Percentiles rank a stretch among this genome's conserved stretches.
Conservation (phyloP, 2,329 filamentous ascomycete species). For the Shiraia sp. region DNA sequence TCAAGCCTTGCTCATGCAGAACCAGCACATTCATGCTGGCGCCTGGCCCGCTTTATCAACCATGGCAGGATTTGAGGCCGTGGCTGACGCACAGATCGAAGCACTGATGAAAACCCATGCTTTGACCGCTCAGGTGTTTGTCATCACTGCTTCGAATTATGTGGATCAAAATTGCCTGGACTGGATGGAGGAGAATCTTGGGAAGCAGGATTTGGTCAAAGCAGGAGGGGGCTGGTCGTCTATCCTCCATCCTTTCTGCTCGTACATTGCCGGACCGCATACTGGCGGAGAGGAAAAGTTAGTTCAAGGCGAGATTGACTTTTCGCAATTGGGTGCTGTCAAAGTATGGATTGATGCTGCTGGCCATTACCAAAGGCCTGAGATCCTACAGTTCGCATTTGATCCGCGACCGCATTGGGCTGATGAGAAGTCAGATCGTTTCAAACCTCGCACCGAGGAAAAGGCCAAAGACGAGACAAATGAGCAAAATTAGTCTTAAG, state of each 20-base stretch:
- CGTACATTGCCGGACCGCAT: constrained; percentile 40
- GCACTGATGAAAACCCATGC: constrained; percentile 53
- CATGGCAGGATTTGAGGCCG: constrained; percentile 46
- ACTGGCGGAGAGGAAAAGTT: constrained; percentile 40
- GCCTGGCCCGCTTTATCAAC: constrained; percentile 46
- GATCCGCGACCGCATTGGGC: constrained; percentile 35
- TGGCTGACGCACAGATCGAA: constrained; percentile 52
- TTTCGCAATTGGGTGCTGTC: constrained; percentile 34
- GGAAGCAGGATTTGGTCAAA: constrained; percentile 39
- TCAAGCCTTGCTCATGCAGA: constrained; percentile 40
- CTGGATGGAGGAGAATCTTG: constrained; percentile 46
- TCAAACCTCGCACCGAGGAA: constrained; percentile 17
- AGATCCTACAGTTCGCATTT: constrained; percentile 40
- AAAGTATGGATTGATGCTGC: constrained; percentile 46
- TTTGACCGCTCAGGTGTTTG: constrained; percentile 51
- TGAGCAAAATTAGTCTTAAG: constrained; percentile 6
- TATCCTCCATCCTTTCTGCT: constrained; percentile 42
- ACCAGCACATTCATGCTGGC: constrained; percentile 43
- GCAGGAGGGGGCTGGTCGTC: constrained; percentile 43
- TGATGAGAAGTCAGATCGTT: constrained; percentile 34
- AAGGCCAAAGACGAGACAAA: constrained; percentile 11
- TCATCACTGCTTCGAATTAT: constrained; percentile 49
- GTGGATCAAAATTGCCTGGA: constrained; percentile 48
- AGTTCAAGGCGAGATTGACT: constrained; percentile 41
- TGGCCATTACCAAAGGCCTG: constrained; percentile 43